These are phyloP conservation scores for Cytidiella melzeri DNA, from an alignment of 768 basidiomycete genomes.

Conservation along the genomic window DNA sequence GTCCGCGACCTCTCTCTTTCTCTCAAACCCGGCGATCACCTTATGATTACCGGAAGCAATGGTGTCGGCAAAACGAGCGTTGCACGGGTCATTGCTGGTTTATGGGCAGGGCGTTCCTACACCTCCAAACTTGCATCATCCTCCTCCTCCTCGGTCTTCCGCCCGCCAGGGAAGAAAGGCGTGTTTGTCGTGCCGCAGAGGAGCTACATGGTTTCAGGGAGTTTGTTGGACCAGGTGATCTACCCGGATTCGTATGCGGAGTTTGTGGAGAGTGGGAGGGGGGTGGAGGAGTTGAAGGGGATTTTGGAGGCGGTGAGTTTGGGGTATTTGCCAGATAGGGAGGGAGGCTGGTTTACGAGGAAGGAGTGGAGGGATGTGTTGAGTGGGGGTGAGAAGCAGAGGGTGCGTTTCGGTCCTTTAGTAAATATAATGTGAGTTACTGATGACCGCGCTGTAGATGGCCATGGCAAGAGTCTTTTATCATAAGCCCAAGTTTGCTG, in stretches of 20 bases:
- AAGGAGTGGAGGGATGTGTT: constrained; percentile 97
- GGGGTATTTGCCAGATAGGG: constrained; percentile 77
- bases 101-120: constrained; percentile 55
- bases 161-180: constrained; percentile 39
- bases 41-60: constrained; percentile 91
- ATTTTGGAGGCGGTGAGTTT: constrained; percentile 81
- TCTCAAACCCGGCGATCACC: constrained; percentile 69
- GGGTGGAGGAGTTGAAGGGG: constrained; percentile 60
- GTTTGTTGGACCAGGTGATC: constrained; percentile 86
- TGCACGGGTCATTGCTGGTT: constrained; percentile 80
- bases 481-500: constrained; percentile 74
- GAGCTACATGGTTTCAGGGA: constrained; percentile 87
- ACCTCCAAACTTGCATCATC: not conserved
- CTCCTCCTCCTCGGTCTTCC: too few species aligned
- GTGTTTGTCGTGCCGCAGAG: constrained; percentile 90
- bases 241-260: constrained; percentile 85
- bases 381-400: constrained; percentile 95
- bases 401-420: constrained; percentile 38
- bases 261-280: constrained; percentile 53
- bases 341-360: constrained; percentile 83
- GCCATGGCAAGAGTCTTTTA: constrained; percentile 91
- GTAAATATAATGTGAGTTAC: not conserved
- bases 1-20: constrained; percentile 64
- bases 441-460: constrained; percentile 45
- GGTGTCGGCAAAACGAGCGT: constrained; percentile 90